Conservation (phyloP, 768 basidiomycete species). For the Xerocomellus chrysenteron region DNA sequence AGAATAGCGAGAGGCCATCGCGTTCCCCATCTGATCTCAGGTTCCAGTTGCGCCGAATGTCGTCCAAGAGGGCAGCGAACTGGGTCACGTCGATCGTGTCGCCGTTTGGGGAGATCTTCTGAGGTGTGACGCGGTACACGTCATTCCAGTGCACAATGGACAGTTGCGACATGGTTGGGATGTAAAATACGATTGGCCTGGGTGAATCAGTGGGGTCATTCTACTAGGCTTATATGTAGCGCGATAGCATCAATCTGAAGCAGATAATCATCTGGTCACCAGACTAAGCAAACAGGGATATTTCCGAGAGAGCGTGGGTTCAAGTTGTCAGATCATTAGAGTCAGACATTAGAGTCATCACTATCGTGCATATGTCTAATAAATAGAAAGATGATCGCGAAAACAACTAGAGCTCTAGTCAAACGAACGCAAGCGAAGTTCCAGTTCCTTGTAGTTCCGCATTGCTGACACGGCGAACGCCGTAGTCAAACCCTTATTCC, state of each 20-base stretch:
- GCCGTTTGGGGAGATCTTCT: constrained; percentile 54
- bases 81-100: constrained; percentile 84
- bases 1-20: constrained; percentile 82
- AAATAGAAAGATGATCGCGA: not conserved
- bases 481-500: constrained; percentile 23
- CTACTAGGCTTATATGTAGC: constrained; percentile 1
- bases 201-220: not conserved
- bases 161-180: constrained; percentile 34
- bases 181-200: not conserved
- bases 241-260: too few relatives aligned
- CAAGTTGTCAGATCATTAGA: too few relatives aligned
- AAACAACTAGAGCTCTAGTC: constrained; percentile 3
- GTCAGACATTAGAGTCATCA: too few relatives aligned
- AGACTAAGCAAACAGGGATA: too few relatives aligned
- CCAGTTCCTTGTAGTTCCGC: constrained; percentile 9
- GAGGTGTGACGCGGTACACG: constrained; percentile 77
- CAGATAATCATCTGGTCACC: too few relatives aligned
- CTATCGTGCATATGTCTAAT: too few relatives aligned
- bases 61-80: constrained; percentile 68
- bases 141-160: constrained; percentile 76
- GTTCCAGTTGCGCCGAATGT: constrained; percentile 59
- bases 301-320: too few relatives aligned
- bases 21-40: constrained; percentile 45
- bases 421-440: constrained; percentile 12
- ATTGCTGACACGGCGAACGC: constrained; percentile 22